Evolutionary conservation across 75 land plant species (phyloP).

Genomic region (Adiantum capillusveneris): DNA sequence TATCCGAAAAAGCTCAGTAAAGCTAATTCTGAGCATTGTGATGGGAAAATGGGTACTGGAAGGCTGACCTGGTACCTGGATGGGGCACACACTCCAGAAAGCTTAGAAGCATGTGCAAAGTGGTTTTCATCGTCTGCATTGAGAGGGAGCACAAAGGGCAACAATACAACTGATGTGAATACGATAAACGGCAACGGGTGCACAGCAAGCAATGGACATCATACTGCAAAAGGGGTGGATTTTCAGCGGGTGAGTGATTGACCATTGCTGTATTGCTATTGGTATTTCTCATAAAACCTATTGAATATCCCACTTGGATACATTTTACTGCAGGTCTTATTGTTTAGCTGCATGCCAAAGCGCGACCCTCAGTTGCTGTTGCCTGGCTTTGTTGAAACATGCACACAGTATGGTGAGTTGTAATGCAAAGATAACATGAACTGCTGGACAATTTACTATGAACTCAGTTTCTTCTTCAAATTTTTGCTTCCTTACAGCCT

Average conservation of each 20-base stretch:
- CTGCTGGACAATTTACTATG: too few relatives aligned
- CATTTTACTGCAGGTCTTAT: conserved; percentile 49
- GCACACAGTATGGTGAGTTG: conserved; percentile 65
- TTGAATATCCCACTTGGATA: not conserved
- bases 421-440: too few relatives aligned
- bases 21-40: conserved; percentile 1
- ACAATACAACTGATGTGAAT: too few relatives aligned
- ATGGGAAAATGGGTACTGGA: conserved; percentile 9
- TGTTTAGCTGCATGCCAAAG: conserved; percentile 95
- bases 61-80: conserved; percentile 73
- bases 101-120: conserved; percentile 89
- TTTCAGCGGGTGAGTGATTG: conserved; percentile 21
- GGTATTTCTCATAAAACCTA: not conserved
- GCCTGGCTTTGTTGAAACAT: conserved; percentile 54
- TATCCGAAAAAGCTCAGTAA: not conserved
- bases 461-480: too few relatives aligned
- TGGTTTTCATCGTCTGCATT: conserved; percentile 61
- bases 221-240: not conserved
- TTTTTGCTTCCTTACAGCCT: too few relatives aligned
- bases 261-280: too few relatives aligned
- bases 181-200: too few relatives aligned
- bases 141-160: not conserved
- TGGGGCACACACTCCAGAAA: conserved; percentile 99
- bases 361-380: conserved; percentile 80
- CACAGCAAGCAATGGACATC: too few relatives aligned